These are phyloP conservation scores for Aspergillus oerlinghausenensis DNA, from an alignment of 2,329 filamentous ascomycete genomes.

Conservation along the genomic window DNA sequence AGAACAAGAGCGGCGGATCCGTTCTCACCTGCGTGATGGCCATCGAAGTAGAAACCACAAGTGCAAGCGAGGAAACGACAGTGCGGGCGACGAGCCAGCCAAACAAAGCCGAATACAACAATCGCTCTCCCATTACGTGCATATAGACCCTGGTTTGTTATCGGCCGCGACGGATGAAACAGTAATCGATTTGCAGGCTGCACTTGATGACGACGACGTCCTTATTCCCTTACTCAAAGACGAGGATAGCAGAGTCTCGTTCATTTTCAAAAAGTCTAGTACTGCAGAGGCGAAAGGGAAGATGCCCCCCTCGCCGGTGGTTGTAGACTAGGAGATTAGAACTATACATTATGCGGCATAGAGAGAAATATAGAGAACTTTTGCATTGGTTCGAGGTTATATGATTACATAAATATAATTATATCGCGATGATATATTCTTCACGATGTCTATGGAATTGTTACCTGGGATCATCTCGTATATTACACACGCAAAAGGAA, in stretches of 20 bases:
- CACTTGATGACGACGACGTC: conserved; percentile 30
- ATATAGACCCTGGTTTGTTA: conserved; percentile 38
- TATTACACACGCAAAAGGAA: neutral
- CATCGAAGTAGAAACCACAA: conserved; percentile 7
- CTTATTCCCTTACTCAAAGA: conserved; percentile 34
- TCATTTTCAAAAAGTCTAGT: conserved; percentile 37
- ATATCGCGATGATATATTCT: neutral
- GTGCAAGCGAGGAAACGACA: neutral
- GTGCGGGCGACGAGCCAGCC: conserved; percentile 8
- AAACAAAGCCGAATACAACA: conserved; percentile 38
- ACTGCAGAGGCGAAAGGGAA: conserved; percentile 15
- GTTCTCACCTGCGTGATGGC: conserved; percentile 8
- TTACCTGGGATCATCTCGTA: neutral
- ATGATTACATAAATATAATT: neutral
- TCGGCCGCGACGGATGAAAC: conserved; percentile 7
- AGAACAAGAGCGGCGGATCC: conserved; percentile 28
- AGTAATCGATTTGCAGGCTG: conserved; percentile 16
- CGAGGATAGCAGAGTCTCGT: conserved; percentile 36
- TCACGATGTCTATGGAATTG: neutral
- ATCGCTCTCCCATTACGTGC: conserved; percentile 40
- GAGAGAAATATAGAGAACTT: neutral
- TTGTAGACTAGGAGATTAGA: neutral
- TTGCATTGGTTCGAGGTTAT: no score
- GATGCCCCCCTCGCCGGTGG: neutral
- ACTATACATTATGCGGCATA: neutral